Evolutionary conservation across 345 rosid species (phyloP).

Genomic region (Lepidium aucheri): DNA sequence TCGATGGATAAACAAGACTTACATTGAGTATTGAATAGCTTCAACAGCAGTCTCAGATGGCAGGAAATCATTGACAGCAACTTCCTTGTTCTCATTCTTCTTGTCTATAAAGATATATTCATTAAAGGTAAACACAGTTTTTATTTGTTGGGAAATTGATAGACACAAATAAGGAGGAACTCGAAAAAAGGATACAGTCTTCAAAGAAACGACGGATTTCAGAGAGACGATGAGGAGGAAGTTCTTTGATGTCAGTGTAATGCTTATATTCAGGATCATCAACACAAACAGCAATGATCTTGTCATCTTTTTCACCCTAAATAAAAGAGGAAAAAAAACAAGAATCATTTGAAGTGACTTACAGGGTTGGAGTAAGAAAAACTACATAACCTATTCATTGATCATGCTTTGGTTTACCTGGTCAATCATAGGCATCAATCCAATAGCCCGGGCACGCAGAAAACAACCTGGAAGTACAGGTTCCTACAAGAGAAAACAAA

Average conservation of each 20-base stretch:
- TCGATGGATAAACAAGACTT: slow-evolving; percentile 25
- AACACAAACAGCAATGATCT: slow-evolving; percentile 94
- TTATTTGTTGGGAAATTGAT: background rate
- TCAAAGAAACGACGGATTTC: slow-evolving; percentile 97
- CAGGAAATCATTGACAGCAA: slow-evolving; percentile 83
- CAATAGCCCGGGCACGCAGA: slow-evolving; percentile 90
- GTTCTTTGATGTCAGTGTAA: slow-evolving; percentile 77
- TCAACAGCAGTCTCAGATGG: slow-evolving; percentile 52
- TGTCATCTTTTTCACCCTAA: slow-evolving; percentile 95
- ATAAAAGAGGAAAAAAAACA: background rate
- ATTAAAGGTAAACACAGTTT: background rate
- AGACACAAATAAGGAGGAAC: background rate
- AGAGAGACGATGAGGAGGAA: slow-evolving; percentile 92
- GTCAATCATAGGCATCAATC: slow-evolving; percentile 99
- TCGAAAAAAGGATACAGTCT: slow-evolving; percentile 61
- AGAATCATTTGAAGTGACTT: background rate
- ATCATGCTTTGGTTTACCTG: slow-evolving; percentile 35
- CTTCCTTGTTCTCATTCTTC: slow-evolving; percentile 97
- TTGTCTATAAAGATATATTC: slow-evolving; percentile 48
- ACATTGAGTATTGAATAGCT: slow-evolving; percentile 93
- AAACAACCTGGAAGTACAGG: slow-evolving; percentile 97
- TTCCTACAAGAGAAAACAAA: slow-evolving; percentile 38
- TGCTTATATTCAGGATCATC: slow-evolving; percentile 96
- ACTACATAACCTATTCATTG: background rate
- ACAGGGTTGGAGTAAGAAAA: background rate